Base-by-base conservation (phyloP, 2,329 filamentous ascomycete genomes). In the Didymella pomorum region DNA sequence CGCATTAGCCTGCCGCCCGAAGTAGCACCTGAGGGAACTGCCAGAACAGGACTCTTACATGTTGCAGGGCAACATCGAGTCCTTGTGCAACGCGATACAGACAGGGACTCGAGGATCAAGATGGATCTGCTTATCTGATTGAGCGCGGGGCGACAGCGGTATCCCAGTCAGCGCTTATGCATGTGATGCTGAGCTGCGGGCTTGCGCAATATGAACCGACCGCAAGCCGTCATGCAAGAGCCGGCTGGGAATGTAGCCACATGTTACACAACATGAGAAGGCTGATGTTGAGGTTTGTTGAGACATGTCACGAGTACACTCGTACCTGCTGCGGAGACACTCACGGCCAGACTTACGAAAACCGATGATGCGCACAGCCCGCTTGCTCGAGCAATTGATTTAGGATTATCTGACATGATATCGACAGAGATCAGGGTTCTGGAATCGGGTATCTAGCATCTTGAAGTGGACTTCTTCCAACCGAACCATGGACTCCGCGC, bases 161-260 rank as follows among this genome's bases (percentile, higher is more conserved):
- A 46, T 53, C 52, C 61, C n/a, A 29, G 57, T 53, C 53, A 64
- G 66, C 69, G 69, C 68, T 67, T 71, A 70, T 71, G 68, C 65
- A 66, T 64, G 69, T 66, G 67, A 70, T 70, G 60, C 47, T 63
- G 60, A 56, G 60, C 31, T 47, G 56, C 57, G 47, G 53, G 56
- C 49, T 63, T 61, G 56, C 60, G 61, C 54, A 58, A 61, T 57
- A 41, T 46, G 46, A 55, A 28, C 57, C 57, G 23, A 39, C 47
- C 35, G 51, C 56, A 54, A 57, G 33, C 41, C 45, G 37, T 45
- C 29, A 35, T 47, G 57, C 58, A 50, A 46, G 49, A 60, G 52
- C 53, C 46, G 61, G 60, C 58, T 37, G 44, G 48, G 50, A 51
- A 25, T 51, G 41, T 23, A 61, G 45, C 59, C 58, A 51, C 39